Evolutionary conservation across 208 protist genomes (phyloP), one percentile per base, ranked within the genome.

Genomic region (Endotrypanum monterogeii): DNA sequence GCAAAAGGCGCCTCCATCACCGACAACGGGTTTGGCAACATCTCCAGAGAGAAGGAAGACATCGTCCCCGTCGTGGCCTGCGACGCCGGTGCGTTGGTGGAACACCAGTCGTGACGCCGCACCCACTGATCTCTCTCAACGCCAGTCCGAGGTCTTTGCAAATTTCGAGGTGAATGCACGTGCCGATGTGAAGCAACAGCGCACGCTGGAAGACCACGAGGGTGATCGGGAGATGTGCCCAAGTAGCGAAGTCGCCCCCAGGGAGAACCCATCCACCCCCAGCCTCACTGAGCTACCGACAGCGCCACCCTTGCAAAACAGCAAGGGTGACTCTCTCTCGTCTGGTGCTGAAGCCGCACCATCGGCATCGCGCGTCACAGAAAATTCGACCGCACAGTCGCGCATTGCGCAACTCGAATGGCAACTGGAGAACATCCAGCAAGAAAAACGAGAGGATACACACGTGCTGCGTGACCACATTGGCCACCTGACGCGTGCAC

Each of bases 381-480:
- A 12, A n/a, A 44, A 50, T 3, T 23, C 16, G 0, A 32, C 23
- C 14, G 73, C 71, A 25, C 57, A 65, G 60, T 35, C 68, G 23
- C 79, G 72, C 41, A 48, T 72, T 4, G 74, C 69, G 5, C 66
- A 80, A 65, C 76, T 87, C 0, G 79, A 84, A 56, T 74, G 71
- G 69, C 79, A 88, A 67, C 80, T 88, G 18, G 77, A 80, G 28
- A 75, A 70, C 25, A 28, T 66, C 25, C 78, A 73, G 23, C 71
- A 79, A 52, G 80, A 83, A 12, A 85, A 75, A 32, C 71, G 63
- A 2, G 74, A 84, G 41, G 83, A 88, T 35, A 52, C 68, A 16
- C 67, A 63, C 51, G 79, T 73, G 4, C 58, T 84, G 56, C 79
- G 76, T 14, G 83, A 82, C 44, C 83, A 85, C 74, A 83, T 88